Evolutionary conservation across 805 yeast species (phyloP).

Genomic region (Starmerella gropengiesseri): DNA sequence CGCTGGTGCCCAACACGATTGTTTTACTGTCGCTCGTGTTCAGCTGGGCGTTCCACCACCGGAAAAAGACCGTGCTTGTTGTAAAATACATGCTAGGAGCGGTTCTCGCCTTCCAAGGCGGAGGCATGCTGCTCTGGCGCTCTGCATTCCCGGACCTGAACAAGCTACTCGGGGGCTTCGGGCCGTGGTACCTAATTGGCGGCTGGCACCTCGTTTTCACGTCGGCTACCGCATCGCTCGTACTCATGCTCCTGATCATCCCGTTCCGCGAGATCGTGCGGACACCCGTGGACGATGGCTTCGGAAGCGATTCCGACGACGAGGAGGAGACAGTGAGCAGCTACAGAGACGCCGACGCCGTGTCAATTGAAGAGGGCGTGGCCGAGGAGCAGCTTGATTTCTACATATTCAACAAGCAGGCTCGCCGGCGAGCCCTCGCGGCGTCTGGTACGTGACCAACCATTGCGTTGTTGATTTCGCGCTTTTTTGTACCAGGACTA

Average conservation of each 20-base stretch:
- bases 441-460: neutral
- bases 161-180: slow-evolving; percentile 14
- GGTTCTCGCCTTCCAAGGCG: slow-evolving; percentile 22
- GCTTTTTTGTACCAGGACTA: no score
- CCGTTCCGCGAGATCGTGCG: slow-evolving; percentile 24
- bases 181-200: slow-evolving; percentile 23
- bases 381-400: slow-evolving; percentile 24
- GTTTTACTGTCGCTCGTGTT: slow-evolving; percentile 17
- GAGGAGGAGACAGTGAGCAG: slow-evolving; percentile 18
- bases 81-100: slow-evolving; percentile 17
- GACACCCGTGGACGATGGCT: slow-evolving; percentile 9
- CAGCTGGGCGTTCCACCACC: slow-evolving; percentile 20
- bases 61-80: slow-evolving; percentile 20
- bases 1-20: slow-evolving; percentile 23
- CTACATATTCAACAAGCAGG: slow-evolving; percentile 22
- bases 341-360: slow-evolving; percentile 18
- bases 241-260: slow-evolving; percentile 18
- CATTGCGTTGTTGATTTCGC: no score
- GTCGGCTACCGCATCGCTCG: slow-evolving; percentile 18
- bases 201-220: slow-evolving; percentile 21
- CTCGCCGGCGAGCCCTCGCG: slow-evolving; percentile 21
- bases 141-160: slow-evolving; percentile 16
- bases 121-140: slow-evolving; percentile 19
- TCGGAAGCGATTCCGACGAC: slow-evolving; percentile 17
- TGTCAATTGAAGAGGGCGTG: slow-evolving; percentile 22